Percentiles rank a stretch among this genome's conserved stretches.
Conservation (phyloP, 306 rosid genomes). For the Sindora glabra region DNA sequence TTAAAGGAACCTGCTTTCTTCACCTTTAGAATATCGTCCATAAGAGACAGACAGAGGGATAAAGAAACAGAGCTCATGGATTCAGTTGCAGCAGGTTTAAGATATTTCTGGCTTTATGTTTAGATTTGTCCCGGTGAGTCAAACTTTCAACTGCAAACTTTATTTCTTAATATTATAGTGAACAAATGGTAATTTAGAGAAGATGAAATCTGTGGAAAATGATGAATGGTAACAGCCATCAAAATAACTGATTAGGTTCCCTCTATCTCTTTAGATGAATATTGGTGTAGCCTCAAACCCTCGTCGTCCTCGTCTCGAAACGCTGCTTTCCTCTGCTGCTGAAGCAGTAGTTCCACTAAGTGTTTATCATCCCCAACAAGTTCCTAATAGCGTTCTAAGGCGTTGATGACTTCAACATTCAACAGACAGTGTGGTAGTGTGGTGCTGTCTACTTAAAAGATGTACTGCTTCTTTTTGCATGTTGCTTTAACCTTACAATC, state of each 20-base stretch:
- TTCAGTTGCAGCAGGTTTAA: slow-evolving; percentile 37
- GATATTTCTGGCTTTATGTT: slow-evolving; percentile 23
- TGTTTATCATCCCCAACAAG: slow-evolving; percentile 39
- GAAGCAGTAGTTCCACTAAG: slow-evolving; percentile 25
- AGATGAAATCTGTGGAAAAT: slow-evolving; percentile 54
- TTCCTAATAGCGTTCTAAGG: slow-evolving; percentile 46
- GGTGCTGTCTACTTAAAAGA: no score
- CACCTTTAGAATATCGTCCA: slow-evolving; percentile 32
- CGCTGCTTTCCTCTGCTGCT: slow-evolving; percentile 30
- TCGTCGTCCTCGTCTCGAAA: slow-evolving; percentile 12
- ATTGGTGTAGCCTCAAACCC: slow-evolving; percentile 31
- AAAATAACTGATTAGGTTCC: slow-evolving; percentile 60
- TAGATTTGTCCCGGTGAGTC: slow-evolving; percentile 29
- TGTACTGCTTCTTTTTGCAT: no score
- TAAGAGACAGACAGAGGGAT: slow-evolving; percentile 1
- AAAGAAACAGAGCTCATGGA: slow-evolving; percentile 14
- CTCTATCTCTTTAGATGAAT: slow-evolving; percentile 62
- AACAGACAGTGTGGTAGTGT: no score
- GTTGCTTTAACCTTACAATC: no score
- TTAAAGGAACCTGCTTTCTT: slow-evolving; percentile 56
- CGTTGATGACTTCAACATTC: no score
- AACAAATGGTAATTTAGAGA: slow-evolving; percentile 7
- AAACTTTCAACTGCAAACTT: slow-evolving; percentile 27
- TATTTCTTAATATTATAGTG: neutral
- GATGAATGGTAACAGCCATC: slow-evolving; percentile 30